Evolutionary conservation across 257 asterid genomes (phyloP).

Genomic region (Ilex aquifolium): DNA sequence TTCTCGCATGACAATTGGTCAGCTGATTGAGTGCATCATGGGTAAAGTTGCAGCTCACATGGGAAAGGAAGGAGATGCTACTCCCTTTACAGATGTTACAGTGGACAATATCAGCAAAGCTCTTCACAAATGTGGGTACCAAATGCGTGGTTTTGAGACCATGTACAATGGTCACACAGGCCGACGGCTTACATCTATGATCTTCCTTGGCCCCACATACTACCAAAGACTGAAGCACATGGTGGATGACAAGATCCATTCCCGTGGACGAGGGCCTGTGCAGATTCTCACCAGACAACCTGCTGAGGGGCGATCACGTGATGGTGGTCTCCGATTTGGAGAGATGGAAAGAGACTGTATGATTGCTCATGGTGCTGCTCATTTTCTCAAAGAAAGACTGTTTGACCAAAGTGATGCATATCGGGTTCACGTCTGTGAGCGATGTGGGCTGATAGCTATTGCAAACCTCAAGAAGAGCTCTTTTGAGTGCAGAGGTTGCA

Average conservation of each 20-base stretch:
- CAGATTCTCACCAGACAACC: constrained; percentile 97
- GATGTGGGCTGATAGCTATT: constrained; percentile 84
- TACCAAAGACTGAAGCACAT: constrained; percentile 97
- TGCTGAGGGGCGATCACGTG: constrained; percentile 96
- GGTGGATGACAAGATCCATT: constrained; percentile 96
- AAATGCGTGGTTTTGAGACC: constrained; percentile 96
- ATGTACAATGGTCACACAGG: constrained; percentile 98
- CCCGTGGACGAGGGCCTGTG: constrained; percentile 97
- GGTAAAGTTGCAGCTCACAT: constrained; percentile 97
- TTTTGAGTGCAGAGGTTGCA: constrained; percentile 95
- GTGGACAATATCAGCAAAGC: constrained; percentile 94
- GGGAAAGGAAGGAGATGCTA: constrained; percentile 98
- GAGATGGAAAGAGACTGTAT: constrained; percentile 99
- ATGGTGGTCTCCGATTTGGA: constrained; percentile 95
- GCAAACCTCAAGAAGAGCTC: constrained; percentile 90
- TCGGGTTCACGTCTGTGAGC: constrained; percentile 87
- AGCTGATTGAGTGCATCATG: constrained; percentile 94
- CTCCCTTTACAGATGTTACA: constrained; percentile 94
- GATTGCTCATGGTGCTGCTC: constrained; percentile 99
- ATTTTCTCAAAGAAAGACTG: constrained; percentile 80
- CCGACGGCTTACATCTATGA: constrained; percentile 68
- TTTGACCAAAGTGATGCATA: constrained; percentile 98
- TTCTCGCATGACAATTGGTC: constrained; percentile 97
- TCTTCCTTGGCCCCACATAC: constrained; percentile 91
- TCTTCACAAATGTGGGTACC: constrained; percentile 94